phyloP scores from a whole-genome alignment of 2,329 filamentous ascomycete species.

The Phialemoniopsis sp. region DNA sequence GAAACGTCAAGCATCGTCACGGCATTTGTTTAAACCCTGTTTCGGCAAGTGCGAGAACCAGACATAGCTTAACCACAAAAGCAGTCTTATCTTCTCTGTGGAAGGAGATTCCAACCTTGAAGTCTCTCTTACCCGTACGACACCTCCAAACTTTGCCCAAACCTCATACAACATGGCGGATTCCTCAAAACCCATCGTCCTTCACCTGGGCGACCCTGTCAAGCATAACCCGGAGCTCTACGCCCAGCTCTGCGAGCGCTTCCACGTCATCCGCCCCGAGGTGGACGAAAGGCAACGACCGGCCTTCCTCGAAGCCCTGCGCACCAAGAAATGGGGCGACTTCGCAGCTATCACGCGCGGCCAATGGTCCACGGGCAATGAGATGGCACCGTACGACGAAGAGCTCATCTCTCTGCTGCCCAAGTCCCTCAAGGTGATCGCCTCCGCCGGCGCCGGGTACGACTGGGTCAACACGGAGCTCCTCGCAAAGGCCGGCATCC shows the following conservation, averaged over 20 bases:
- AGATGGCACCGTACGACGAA: constrained; percentile 62
- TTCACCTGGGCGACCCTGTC: constrained; percentile 25
- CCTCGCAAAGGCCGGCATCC: constrained; percentile 47
- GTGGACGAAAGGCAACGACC: constrained; percentile 29
- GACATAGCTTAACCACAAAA: too few species aligned
- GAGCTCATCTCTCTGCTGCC: constrained; percentile 56
- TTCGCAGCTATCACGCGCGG: constrained; percentile 48
- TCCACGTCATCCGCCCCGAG: constrained; percentile 27
- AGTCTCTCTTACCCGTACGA: too few species aligned
- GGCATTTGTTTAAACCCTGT: too few species aligned
- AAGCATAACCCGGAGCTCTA: constrained; percentile 23
- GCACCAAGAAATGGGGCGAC: constrained; percentile 32
- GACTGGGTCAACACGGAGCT: constrained; percentile 62
- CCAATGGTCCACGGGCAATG: constrained; percentile 56
- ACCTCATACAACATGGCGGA: too few species aligned
- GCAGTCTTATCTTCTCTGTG: too few species aligned
- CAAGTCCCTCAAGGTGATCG: constrained; percentile 53
- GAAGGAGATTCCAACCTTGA: too few species aligned
- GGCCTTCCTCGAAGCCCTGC: constrained; percentile 29
- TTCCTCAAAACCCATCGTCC: constrained; percentile 14
- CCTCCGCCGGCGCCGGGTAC: constrained; percentile 61
- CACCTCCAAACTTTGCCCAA: too few species aligned
- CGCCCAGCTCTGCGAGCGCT: constrained; percentile 18
- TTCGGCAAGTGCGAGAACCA: too few species aligned
- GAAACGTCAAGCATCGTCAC: too few species aligned